Conservation (phyloP, 2,329 filamentous ascomycete genomes). For the Fusarium heterosporum region DNA sequence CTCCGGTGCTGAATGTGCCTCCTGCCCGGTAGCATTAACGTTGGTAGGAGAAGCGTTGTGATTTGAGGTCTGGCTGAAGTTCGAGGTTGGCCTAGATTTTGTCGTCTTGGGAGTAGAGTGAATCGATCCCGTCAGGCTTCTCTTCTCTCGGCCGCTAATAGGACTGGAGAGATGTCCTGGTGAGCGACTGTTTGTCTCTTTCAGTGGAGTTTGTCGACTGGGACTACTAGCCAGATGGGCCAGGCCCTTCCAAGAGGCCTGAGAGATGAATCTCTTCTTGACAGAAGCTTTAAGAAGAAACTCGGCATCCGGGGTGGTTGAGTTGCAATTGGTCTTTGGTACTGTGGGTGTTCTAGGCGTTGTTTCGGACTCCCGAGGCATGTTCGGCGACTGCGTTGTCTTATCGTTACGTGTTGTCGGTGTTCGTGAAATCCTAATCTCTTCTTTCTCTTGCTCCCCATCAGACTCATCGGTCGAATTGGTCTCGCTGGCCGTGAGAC, state of each 20-base stretch:
- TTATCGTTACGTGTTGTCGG: slow-evolving; percentile 4
- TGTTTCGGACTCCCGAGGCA: background rate
- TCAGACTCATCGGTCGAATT: slow-evolving; percentile 1
- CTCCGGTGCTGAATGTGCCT: background rate
- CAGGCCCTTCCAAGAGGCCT: slow-evolving; percentile 43
- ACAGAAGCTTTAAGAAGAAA: slow-evolving; percentile 43
- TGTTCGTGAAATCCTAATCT: background rate
- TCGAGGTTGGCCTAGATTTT: background rate
- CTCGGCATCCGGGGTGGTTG: slow-evolving; percentile 12
- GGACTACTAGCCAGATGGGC: slow-evolving; percentile 19
- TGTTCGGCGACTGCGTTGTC: background rate
- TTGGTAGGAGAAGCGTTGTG: background rate
- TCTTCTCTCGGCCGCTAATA: background rate
- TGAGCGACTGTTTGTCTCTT: background rate
- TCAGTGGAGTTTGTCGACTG: background rate
- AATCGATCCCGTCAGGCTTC: background rate
- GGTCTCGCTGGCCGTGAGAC: background rate
- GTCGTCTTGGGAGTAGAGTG: background rate
- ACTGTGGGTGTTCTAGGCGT: background rate
- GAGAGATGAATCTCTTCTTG: slow-evolving; percentile 42
- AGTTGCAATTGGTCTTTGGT: background rate
- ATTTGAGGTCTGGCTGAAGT: background rate
- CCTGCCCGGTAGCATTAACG: background rate
- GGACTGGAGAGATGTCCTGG: background rate
- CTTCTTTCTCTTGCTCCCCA: slow-evolving; percentile 1